These are phyloP conservation scores for Aspergillus intermedius DNA, from an alignment of 2,329 filamentous ascomycete species.

Conservation along the genomic window DNA sequence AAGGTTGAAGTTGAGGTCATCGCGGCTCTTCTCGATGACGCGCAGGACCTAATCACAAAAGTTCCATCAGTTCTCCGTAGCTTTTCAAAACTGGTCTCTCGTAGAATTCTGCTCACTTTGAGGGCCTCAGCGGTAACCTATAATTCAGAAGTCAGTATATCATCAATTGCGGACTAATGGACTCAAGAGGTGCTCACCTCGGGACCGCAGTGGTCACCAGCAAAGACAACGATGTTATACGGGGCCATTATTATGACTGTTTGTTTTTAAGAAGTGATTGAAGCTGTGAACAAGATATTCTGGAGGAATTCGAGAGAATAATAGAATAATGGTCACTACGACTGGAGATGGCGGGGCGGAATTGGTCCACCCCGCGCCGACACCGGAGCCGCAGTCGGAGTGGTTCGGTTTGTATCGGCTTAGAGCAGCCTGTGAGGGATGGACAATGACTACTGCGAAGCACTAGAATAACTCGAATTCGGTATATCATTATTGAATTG, in stretches of 20 bases:
- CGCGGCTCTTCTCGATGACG: conserved; percentile 64
- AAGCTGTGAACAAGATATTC: conserved; percentile 13
- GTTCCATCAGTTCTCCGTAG: conserved; percentile 2
- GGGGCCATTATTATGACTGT: conserved; percentile 50
- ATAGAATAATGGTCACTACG: conserved; percentile 12
- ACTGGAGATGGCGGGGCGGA: conserved; percentile 13
- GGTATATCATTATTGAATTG: not conserved
- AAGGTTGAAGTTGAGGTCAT: conserved; percentile 76
- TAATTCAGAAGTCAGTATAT: conserved; percentile 4
- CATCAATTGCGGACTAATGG: conserved; percentile 1
- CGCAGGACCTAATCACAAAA: conserved; percentile 59
- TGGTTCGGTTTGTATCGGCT: not conserved
- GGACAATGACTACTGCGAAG: not conserved
- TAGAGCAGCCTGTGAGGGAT: not conserved
- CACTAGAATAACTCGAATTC: not conserved
- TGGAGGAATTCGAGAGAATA: conserved; percentile 4
- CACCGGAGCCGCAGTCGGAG: conserved; percentile 15
- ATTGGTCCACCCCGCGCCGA: conserved; percentile 19
- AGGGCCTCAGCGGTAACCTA: conserved; percentile 77
- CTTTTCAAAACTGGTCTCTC: not conserved
- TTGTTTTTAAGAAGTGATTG: not conserved
- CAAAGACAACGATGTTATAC: conserved; percentile 75
- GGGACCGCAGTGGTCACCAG: conserved; percentile 76
- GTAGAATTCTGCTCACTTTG: conserved; percentile 53
- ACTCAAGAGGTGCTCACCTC: conserved; percentile 55